Base-by-base conservation (phyloP, 2,329 filamentous ascomycete species). In the Elsinoe fawcettii region DNA sequence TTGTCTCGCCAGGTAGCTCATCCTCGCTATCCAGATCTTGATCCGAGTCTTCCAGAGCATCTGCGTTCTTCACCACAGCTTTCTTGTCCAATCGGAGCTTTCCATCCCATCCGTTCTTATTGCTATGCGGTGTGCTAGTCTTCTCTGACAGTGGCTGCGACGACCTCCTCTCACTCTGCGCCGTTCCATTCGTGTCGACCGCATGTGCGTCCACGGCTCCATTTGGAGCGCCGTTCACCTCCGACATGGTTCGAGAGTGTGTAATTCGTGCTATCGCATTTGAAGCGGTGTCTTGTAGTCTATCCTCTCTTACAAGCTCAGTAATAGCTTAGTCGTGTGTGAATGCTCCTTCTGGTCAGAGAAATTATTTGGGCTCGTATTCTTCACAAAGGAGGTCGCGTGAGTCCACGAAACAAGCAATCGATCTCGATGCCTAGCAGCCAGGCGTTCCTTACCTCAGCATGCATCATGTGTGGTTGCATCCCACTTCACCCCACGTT, bases 11-110 rank as follows among this genome's bases (percentile, higher is more conserved):
- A 0, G 82, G 82, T 60, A 87, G 73, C 18, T 77, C 79, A 61
- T 82, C 79, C 18, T 81, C 82, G 63, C 88, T 90, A 14, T 88
- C 93, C 68, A 92, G 90, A 58, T 96, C 90, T 0, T 88, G 83
- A 66, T 96, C 90, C 43, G 87, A 87, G 39, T 56, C 43, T 5
- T 56, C 54, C 54, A 95, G 72, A 8, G 87, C 88, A 67, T 93
- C 89, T 2, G 89, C 87, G 66, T 95, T 95, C 22, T 80, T 77
- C 47, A 95, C 75, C 30, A 82, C 75, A 1, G 84, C 79, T 67
- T 81, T 85, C 65, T 84, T 84, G 60, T 87, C 84, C 53, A 96
- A 74, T 37, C 88, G 80, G 59, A 92, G 77, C 73, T 92, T 92
- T 61, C 88, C 88, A 70, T 92, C 88, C 88, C 88, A 92, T 60